phyloP scores from a whole-genome alignment of 2,329 filamentous ascomycete genomes.

The Colletotrichum graminicola region DNA sequence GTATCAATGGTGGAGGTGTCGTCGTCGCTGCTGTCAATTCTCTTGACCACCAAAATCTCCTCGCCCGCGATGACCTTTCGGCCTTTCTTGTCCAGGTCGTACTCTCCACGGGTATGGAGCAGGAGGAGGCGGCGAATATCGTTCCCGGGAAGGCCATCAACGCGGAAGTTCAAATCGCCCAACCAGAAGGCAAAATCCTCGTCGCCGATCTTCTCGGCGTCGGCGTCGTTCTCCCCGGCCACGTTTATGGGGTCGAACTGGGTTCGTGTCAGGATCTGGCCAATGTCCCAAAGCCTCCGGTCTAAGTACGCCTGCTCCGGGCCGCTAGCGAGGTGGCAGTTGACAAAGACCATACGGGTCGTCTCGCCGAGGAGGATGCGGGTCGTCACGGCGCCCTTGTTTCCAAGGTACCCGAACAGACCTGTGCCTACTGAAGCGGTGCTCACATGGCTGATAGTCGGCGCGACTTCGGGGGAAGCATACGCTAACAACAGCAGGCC shows the following conservation, averaged over 20 bases:
- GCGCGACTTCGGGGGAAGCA: slow-evolving; percentile 80
- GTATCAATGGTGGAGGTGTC: slow-evolving; percentile 54
- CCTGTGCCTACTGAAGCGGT: slow-evolving; percentile 89
- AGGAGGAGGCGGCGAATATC: slow-evolving; percentile 89
- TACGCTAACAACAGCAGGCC: slow-evolving; percentile 89
- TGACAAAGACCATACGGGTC: slow-evolving; percentile 89
- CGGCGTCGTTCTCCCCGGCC: slow-evolving; percentile 73
- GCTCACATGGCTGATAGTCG: slow-evolving; percentile 84
- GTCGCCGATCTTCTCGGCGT: slow-evolving; percentile 80
- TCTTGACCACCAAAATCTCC: slow-evolving; percentile 45
- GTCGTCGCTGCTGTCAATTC: slow-evolving; percentile 61
- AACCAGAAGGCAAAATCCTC: slow-evolving; percentile 98
- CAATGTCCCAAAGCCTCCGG: slow-evolving; percentile 89
- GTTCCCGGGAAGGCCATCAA: slow-evolving; percentile 88
- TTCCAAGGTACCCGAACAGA: slow-evolving; percentile 91
- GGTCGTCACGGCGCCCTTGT: slow-evolving; percentile 90
- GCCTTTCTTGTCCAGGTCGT: slow-evolving; percentile 66
- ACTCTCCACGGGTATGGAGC: slow-evolving; percentile 84
- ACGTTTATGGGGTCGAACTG: slow-evolving; percentile 81
- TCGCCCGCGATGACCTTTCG: slow-evolving; percentile 60
- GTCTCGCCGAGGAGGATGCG: slow-evolving; percentile 90
- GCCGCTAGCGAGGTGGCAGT: slow-evolving; percentile 91
- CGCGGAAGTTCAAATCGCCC: slow-evolving; percentile 93
- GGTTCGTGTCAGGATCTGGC: slow-evolving; percentile 80
- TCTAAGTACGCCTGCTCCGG: slow-evolving; percentile 82